Conservation (phyloP, 148 eudicot species). For the Agrostemma githago region DNA sequence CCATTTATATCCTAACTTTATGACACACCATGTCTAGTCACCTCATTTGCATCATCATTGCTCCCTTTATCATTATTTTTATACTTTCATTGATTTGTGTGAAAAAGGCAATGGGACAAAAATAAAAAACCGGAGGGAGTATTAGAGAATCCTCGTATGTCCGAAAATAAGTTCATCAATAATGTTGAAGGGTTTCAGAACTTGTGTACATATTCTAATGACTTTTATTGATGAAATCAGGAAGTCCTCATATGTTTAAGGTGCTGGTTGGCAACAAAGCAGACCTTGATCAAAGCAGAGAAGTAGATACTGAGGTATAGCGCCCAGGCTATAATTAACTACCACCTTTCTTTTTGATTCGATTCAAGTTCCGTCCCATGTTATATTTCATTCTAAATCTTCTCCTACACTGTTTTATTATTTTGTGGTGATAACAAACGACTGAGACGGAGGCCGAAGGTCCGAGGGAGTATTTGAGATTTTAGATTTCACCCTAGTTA, state of each 20-base stretch:
- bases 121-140: too few species aligned
- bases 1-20: too few species aligned
- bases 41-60: too few species aligned
- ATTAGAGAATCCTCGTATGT: too few species aligned
- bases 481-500: too few species aligned
- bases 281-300: constrained; percentile 39
- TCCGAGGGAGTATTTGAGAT: neutral
- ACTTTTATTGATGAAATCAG: constrained; percentile 21
- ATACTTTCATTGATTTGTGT: too few species aligned
- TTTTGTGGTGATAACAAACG: neutral
- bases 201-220: neutral
- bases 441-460: too few species aligned
- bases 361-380: neutral
- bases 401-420: neutral
- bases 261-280: constrained; percentile 51
- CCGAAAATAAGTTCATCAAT: too few species aligned
- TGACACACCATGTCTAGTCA: too few species aligned
- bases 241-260: constrained; percentile 37
- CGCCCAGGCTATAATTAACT: neutral
- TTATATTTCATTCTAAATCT: neutral
- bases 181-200: neutral
- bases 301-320: constrained; percentile 45
- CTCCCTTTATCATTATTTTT: too few species aligned
- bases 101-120: too few species aligned
- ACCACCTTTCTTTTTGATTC: neutral